phyloP scores from a whole-genome alignment of 2,329 filamentous ascomycete genomes.

The Aspergillus floridensis region DNA sequence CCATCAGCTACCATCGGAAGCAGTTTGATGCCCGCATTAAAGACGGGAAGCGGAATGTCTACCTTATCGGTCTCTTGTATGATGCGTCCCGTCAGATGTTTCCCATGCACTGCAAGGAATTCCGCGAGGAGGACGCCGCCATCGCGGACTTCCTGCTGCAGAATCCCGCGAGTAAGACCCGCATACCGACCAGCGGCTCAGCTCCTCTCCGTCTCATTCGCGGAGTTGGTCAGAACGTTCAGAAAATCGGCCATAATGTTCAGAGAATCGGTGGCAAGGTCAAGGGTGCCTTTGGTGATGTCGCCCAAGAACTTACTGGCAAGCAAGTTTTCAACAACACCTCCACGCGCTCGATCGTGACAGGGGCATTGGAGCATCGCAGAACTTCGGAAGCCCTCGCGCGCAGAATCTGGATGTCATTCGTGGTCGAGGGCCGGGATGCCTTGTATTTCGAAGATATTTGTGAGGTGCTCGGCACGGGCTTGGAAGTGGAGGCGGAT shows the following conservation, averaged over 20 bases:
- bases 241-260: conserved; percentile 78
- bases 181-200: conserved; percentile 55
- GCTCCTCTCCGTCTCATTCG: conserved; percentile 77
- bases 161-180: conserved; percentile 48
- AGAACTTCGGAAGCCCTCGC: conserved; percentile 85
- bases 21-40: conserved; percentile 71
- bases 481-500: conserved; percentile 73
- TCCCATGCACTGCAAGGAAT: conserved; percentile 87
- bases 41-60: conserved; percentile 82
- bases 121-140: conserved; percentile 84
- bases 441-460: conserved; percentile 77
- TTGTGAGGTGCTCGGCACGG: conserved; percentile 76
- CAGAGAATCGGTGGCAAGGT: conserved; percentile 88
- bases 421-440: conserved; percentile 86
- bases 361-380: conserved; percentile 82
- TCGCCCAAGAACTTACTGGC: conserved; percentile 91
- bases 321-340: conserved; percentile 94
- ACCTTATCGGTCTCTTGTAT: conserved; percentile 78
- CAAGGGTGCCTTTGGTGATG: conserved; percentile 86
- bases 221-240: conserved; percentile 69
- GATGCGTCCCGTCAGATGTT: conserved; percentile 87
- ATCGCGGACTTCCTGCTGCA: conserved; percentile 80
- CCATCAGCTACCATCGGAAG: conserved; percentile 66
- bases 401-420: conserved; percentile 96
- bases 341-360: conserved; percentile 82